These are phyloP conservation scores for Akanthomyces dipterigenus DNA, from an alignment of 2,329 filamentous ascomycete genomes.

Conservation along the genomic window DNA sequence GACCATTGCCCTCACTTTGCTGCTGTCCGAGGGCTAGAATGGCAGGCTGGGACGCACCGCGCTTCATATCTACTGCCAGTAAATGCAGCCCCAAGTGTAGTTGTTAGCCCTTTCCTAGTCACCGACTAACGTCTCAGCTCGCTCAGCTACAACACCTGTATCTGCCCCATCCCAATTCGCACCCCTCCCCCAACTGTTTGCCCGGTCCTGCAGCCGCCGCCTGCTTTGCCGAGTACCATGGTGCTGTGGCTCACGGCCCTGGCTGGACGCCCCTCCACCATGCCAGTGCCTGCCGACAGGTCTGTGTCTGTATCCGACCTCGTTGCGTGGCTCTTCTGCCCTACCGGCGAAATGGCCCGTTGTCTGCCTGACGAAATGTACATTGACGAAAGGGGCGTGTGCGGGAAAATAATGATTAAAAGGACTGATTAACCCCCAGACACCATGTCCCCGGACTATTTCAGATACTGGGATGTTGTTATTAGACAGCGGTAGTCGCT, in stretches of 20 bases:
- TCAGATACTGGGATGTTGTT: background rate
- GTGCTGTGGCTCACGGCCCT: background rate
- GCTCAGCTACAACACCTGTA: background rate
- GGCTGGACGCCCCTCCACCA: background rate
- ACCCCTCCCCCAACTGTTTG: background rate
- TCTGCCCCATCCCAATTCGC: background rate
- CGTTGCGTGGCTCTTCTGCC: background rate
- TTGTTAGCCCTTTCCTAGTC: background rate
- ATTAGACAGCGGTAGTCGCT: slow-evolving; percentile 6
- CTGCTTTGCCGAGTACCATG: background rate
- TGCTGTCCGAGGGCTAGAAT: background rate
- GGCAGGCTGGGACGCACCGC: background rate
- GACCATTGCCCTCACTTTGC: background rate
- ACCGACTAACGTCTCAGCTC: slow-evolving; percentile 4
- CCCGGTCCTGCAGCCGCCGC: background rate
- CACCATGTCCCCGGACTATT: background rate
- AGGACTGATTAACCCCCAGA: background rate
- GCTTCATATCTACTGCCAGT: background rate
- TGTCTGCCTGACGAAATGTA: background rate
- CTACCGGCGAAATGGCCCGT: background rate
- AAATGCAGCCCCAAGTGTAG: background rate
- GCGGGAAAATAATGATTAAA: background rate
- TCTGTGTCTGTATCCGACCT: background rate
- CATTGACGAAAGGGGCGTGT: background rate
- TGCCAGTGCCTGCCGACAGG: background rate